Base-by-base conservation (phyloP, 176 grass and related monocot species). In the Echinochloa phyllopogon region DNA sequence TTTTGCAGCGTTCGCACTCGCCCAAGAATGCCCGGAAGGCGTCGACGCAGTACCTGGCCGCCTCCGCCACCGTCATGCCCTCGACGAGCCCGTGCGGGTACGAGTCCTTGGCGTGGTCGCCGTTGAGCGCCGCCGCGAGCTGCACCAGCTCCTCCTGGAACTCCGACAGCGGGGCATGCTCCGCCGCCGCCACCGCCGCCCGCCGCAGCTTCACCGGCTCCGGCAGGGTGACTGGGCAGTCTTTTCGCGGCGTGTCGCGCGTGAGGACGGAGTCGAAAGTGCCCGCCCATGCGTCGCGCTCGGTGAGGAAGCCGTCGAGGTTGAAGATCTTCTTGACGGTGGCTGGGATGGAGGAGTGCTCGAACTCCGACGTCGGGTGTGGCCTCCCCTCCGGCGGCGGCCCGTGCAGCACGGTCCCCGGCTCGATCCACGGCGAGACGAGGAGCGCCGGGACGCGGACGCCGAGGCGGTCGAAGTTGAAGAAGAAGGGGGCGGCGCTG, bases 281-380 rank as follows among this genome's bases (percentile, higher is more conserved):
- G 24, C 95, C 95, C 3, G 87, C 90, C 95, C 92, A 98, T 0
- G 88, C 86, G 50, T 97, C 94, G 1, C 92, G 92, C 36, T 89
- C 91, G 53, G 89, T 97, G 64, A 97, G 86, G 86, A 97, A 98
- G 53, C 61, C 69, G 0, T 84, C 75, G 37, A 98, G 92, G 82
- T 93, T 88, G 87, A 98, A 98, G 39, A 98, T 89, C 64, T 91
- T 98, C 82, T 91, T 94, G 64, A 94, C 84, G 3, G 90, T 97
- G 23, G 94, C 94, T 27, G 92, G 92, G 48, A 94, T 94, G 47
- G 94, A 97, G 0, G 94, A 94, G 75, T 94, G 94, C 88, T 97
- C 94, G 76, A 89, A 97, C 86, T 94, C 79, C 0, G 94, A 97
- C 21, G 85, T 86, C 9, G 89, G 60, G 12, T 83, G 21, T 0